A percentile compares a stretch with the other conserved stretches of the same genome.
phyloP scores from a whole-genome alignment of 305 asterid genomes.

The Fraxinus baroniana region DNA sequence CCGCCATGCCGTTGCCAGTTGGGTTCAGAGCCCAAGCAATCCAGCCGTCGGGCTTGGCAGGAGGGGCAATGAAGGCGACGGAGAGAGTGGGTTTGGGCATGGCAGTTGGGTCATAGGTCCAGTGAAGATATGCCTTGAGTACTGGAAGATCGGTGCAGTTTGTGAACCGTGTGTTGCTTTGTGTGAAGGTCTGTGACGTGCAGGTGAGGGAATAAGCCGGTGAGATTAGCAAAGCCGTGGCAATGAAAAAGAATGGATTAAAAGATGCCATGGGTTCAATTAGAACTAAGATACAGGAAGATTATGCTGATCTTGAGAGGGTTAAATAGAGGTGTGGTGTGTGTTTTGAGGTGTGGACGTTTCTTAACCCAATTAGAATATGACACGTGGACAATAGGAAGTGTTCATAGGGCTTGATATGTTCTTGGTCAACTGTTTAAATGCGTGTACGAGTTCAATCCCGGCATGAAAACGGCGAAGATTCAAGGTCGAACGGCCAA shows the following conservation, averaged over 20 bases:
- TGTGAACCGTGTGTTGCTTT: constrained; percentile 28
- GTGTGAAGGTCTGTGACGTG: constrained; percentile 39
- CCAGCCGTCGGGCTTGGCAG: constrained; percentile 56
- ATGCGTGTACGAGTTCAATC: background rate
- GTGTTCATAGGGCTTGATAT: background rate
- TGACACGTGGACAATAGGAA: background rate
- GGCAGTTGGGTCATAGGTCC: constrained; percentile 46
- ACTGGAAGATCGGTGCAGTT: constrained; percentile 55
- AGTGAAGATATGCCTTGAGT: constrained; percentile 56
- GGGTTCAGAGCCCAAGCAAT: constrained; percentile 73
- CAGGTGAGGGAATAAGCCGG: constrained; percentile 48
- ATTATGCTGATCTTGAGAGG: background rate
- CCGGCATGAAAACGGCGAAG: background rate
- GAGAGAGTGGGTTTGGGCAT: constrained; percentile 40
- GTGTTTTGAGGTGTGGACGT: background rate
- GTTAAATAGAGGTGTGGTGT: background rate
- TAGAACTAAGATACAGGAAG: background rate
- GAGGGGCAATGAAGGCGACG: constrained; percentile 54
- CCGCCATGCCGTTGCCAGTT: constrained; percentile 46
- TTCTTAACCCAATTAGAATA: background rate
- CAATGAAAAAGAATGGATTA: constrained; percentile 29
- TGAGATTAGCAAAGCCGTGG: constrained; percentile 31
- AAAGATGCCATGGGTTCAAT: constrained; percentile 28
- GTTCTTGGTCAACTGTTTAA: background rate
- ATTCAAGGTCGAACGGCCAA: background rate